Evolutionary conservation across 2,329 filamentous ascomycete species (phyloP), one percentile per base, ranked within the genome.

Genomic region (Aureobasidium sp.): DNA sequence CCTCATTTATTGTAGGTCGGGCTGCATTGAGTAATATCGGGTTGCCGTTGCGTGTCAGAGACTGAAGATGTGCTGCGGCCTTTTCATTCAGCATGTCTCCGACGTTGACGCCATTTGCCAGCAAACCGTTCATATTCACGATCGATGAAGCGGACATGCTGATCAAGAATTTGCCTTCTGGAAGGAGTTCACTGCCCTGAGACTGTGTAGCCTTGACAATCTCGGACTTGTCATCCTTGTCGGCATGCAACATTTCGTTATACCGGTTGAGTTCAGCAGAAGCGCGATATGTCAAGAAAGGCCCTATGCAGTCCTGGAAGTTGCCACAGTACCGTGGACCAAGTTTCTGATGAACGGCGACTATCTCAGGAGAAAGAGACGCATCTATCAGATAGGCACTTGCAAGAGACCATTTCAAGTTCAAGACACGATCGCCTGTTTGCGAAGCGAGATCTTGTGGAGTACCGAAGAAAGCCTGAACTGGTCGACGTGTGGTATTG

Each of bases 201-300:
- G 89, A 85, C 53, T 92, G 84, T 52, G 97, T 95, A 12, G 92
- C 93, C 67, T 85, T 86, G 51, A 97, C 83, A 57, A 99, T 96
- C 68, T 97, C 93, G 1, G 94, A 97, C 55, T 84, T 86, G 64
- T 96, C 91, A 66, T 96, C 91, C 70, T 91, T 95, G 13, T 91
- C 92, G 1, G 90, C 88, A 73, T 96, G 90, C 41, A 96, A 81
- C 57, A 91, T 85, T 71, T 99, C 94, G 69, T 97, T 97, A 50
- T 93, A 88, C 59, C 97, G 82, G 63, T 95, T 94, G 42, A 99
- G 78, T 60, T 90, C 87, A 8, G 94, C 93, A 1, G 94, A 97
- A 7, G 94, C 93, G 69, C 89, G 86, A 71, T 99, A 99, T 0
- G 95, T 99, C 71, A 97, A 91, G 70, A 99, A 96, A 1, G 91